Base-by-base conservation (phyloP, 345 rosid species). In the Draba incana region DNA sequence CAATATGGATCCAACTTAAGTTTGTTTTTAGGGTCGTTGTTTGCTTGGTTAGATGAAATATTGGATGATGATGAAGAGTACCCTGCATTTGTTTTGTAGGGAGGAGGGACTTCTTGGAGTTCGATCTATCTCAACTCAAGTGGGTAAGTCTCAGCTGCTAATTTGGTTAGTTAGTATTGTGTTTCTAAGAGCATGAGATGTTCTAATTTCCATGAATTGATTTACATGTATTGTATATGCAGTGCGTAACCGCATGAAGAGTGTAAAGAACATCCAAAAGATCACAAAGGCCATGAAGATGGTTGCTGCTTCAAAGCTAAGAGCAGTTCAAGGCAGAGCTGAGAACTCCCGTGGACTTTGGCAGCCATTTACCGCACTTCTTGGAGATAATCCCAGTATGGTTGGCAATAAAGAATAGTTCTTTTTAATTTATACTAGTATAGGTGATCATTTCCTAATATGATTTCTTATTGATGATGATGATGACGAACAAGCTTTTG, bases 251-350 rank as follows among this genome's bases (percentile, higher is more conserved):
- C 81, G 98, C 38, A 94, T 94, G 99, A 94, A 94, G 92, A 94
- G 99, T 89, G 86, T 94, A 20, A 92, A 82, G 84, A 94, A 89
- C 75, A 94, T 94, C 74, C 97, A 94, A 77, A 94, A 94, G 75
- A 94, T 94, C 72, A 94, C 97, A 6, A 94, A 94, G 86, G 99
- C 99, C 23, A 94, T 94, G 99, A 94, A 94, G 90, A 94, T 94
- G 99, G 99, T 94, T 86, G 98, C 99, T 62, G 99, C 99, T 70
- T 94, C 98, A 8, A 94, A 94, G 88, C 81, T 94, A 24, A 85
- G 98, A 52, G 90, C 85, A 51, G 81, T 94, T 79, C 97, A 92
- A 83, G 66, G 65, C 51, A 86, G 68, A 82, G 77, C 99, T 51
- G 98, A 92, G 81, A 94, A 92, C 76, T 94, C 99, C 27, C 99